A percentile compares a stretch with the other conserved stretches of the same genome.
Conservation (phyloP, 1,139 yeast species). For the Blastobotrys aristatus region DNA sequence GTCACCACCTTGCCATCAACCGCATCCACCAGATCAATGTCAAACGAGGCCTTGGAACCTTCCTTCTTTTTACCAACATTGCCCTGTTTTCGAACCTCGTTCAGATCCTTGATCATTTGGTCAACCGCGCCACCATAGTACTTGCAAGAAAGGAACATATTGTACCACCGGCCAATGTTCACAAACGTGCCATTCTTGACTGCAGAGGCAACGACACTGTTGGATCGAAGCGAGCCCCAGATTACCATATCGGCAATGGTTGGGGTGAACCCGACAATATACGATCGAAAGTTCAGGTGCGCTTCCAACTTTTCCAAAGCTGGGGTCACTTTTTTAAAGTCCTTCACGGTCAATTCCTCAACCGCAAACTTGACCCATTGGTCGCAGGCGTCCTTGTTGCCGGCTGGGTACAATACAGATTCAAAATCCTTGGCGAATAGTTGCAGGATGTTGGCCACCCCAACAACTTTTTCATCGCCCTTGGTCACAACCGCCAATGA, state of each 20-base stretch:
- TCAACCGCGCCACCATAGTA: conserved; percentile 69
- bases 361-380: conserved; percentile 68
- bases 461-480: conserved; percentile 41
- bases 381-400: conserved; percentile 27
- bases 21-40: conserved; percentile 87
- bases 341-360: conserved; percentile 68
- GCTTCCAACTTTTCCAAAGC: conserved; percentile 77
- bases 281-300: conserved; percentile 82
- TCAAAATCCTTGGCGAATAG: conserved; percentile 48
- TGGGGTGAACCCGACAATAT: conserved; percentile 58
- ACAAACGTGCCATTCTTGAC: conserved; percentile 77
- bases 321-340: conserved; percentile 76
- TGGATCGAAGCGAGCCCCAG: conserved; percentile 93
- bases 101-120: conserved; percentile 57
- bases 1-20: conserved; percentile 91
- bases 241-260: conserved; percentile 79
- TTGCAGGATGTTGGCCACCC: conserved; percentile 43
- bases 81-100: conserved; percentile 68
- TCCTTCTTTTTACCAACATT: conserved; percentile 51
- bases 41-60: conserved; percentile 71
- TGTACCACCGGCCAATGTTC: conserved; percentile 93
- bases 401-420: conserved; percentile 19
- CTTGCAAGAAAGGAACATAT: conserved; percentile 60
- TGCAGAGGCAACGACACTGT: conserved; percentile 86
- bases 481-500: conserved; percentile 44